Evolutionary conservation across 2,329 filamentous ascomycete species (phyloP).

Genomic region (Ceratocystis smalleyi): DNA sequence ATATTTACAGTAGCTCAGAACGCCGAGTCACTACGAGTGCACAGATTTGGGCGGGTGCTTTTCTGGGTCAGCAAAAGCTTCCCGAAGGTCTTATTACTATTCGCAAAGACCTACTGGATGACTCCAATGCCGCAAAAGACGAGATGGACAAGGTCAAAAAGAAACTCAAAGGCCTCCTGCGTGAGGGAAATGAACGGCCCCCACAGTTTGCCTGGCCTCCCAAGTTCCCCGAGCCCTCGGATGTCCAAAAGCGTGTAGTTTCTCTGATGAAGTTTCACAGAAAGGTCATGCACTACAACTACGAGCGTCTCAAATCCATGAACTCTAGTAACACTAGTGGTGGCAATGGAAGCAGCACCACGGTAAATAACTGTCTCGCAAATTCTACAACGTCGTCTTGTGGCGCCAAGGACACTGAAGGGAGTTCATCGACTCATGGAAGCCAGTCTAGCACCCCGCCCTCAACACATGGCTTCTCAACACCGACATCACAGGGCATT

Average conservation of each 20-base stretch:
- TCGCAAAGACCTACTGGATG: slow-evolving; percentile 86
- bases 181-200: slow-evolving; percentile 84
- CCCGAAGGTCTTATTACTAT: slow-evolving; percentile 75
- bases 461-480: slow-evolving; percentile 1
- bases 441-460: slow-evolving; percentile 24
- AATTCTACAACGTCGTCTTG: not conserved
- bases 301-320: slow-evolving; percentile 53
- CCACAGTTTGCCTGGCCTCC: slow-evolving; percentile 97
- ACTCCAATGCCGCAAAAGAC: slow-evolving; percentile 96
- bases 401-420: slow-evolving; percentile 6
- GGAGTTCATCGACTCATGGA: slow-evolving; percentile 31
- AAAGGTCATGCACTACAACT: slow-evolving; percentile 88
- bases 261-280: slow-evolving; percentile 97
- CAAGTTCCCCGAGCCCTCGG: slow-evolving; percentile 83
- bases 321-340: not conserved
- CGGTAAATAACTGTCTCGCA: not conserved
- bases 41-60: slow-evolving; percentile 86
- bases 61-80: slow-evolving; percentile 74
- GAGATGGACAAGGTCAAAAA: slow-evolving; percentile 99
- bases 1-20: slow-evolving; percentile 91
- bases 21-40: slow-evolving; percentile 87
- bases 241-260: slow-evolving; percentile 82
- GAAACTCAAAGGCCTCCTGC: slow-evolving; percentile 83
- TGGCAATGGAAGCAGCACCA: not conserved
- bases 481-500: slow-evolving; percentile 4